Conservation (phyloP, 768 basidiomycete species). For the Termitomyces eurrhizus region DNA sequence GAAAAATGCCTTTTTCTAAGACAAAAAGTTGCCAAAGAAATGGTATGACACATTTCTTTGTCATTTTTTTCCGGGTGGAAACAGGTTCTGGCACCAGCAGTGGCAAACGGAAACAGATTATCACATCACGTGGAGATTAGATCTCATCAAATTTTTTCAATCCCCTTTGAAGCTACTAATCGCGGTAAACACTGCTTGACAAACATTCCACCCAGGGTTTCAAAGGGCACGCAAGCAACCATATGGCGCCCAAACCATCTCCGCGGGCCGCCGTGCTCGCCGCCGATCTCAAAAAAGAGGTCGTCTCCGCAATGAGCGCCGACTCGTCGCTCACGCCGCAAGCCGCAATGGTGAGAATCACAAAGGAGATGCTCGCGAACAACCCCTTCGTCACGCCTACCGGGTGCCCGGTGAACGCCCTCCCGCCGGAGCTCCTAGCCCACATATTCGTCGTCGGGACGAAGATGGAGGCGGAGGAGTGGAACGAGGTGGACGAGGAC, state of each 20-base stretch:
- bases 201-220: background rate
- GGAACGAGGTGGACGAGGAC: slow-evolving; percentile 27
- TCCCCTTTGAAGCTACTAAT: too few species aligned
- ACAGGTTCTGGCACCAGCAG: too few species aligned
- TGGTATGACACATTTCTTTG: too few species aligned
- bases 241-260: slow-evolving; percentile 21
- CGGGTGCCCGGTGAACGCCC: slow-evolving; percentile 47
- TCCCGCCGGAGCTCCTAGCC: slow-evolving; percentile 55
- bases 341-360: slow-evolving; percentile 30
- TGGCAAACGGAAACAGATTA: too few species aligned
- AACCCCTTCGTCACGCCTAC: slow-evolving; percentile 47
- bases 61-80: too few species aligned
- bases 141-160: background rate
- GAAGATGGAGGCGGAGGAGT: slow-evolving; percentile 30
- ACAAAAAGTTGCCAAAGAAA: too few species aligned
- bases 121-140: background rate
- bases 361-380: slow-evolving; percentile 34
- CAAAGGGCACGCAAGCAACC: background rate
- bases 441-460: slow-evolving; percentile 51
- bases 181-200: too few species aligned
- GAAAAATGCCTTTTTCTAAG: too few species aligned
- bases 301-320: slow-evolving; percentile 22
- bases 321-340: slow-evolving; percentile 25
- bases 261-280: slow-evolving; percentile 20
- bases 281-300: slow-evolving; percentile 21